Evolutionary conservation across 2,329 filamentous ascomycete genomes (phyloP).

Genomic region (Coniella lustricola): DNA sequence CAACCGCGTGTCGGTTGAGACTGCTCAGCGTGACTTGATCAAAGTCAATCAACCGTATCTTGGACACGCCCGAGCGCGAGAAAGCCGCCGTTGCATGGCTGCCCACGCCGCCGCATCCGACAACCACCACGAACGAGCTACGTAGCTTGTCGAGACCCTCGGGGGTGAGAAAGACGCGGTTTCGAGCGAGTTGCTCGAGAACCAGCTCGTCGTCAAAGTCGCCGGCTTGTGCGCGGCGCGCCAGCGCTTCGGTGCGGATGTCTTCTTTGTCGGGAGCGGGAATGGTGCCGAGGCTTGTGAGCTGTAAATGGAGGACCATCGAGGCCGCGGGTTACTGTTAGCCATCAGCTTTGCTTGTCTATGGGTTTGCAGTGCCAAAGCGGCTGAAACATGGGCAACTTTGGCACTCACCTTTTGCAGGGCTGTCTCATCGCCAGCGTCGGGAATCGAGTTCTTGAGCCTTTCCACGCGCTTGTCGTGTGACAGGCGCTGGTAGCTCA

Average conservation of each 20-base stretch:
- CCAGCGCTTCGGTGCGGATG: slow-evolving; percentile 50
- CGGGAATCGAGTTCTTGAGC: slow-evolving; percentile 55
- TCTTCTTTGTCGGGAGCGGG: slow-evolving; percentile 51
- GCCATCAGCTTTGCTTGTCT: slow-evolving; percentile 10
- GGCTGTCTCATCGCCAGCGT: slow-evolving; percentile 25
- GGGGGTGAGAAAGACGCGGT: slow-evolving; percentile 81
- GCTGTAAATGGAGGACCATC: slow-evolving; percentile 29
- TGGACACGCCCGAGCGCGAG: slow-evolving; percentile 81
- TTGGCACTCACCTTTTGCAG: slow-evolving; percentile 28
- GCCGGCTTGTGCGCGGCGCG: slow-evolving; percentile 52
- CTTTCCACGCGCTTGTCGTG: slow-evolving; percentile 46
- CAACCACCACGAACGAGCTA: slow-evolving; percentile 75
- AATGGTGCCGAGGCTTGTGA: slow-evolving; percentile 52
- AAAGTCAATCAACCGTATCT: slow-evolving; percentile 86
- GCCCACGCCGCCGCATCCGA: slow-evolving; percentile 90
- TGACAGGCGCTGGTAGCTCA: slow-evolving; percentile 56
- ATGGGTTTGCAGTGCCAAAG: not conserved
- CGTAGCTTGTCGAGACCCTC: slow-evolving; percentile 75
- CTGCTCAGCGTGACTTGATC: slow-evolving; percentile 95
- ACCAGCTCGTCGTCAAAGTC: slow-evolving; percentile 75
- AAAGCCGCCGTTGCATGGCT: slow-evolving; percentile 85
- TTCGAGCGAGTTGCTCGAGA: slow-evolving; percentile 87
- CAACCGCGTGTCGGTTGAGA: slow-evolving; percentile 91
- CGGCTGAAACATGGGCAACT: slow-evolving; percentile 4
- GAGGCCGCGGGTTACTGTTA: slow-evolving; percentile 13